Evolutionary conservation across 2,329 filamentous ascomycete genomes (phyloP).

Genomic region (Ceratocystiopsis brevicomis): DNA sequence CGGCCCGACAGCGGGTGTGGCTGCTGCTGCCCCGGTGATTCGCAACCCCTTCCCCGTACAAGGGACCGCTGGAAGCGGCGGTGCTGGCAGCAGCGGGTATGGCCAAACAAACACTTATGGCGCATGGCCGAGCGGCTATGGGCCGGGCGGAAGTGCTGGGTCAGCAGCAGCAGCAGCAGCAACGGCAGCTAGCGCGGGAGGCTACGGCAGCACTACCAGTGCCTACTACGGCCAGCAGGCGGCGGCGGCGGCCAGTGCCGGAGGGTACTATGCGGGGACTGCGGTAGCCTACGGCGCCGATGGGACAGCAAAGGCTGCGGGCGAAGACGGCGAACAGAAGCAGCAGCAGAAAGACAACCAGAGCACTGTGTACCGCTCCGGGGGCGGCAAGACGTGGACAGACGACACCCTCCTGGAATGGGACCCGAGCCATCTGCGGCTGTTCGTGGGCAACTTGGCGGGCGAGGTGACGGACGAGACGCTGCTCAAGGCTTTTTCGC

Average conservation of each 20-base stretch:
- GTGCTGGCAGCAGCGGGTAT: too few relatives aligned
- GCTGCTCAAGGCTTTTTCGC: constrained; percentile 78
- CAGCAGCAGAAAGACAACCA: constrained; percentile 40
- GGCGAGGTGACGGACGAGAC: constrained; percentile 96
- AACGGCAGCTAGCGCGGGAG: background rate
- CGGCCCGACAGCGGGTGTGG: constrained; percentile 16
- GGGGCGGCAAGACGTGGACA: constrained; percentile 83
- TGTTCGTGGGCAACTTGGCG: constrained; percentile 92
- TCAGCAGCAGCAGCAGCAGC: constrained; percentile 7
- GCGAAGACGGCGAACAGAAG: constrained; percentile 14
- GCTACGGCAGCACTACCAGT: background rate
- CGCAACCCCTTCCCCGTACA: constrained; percentile 64
- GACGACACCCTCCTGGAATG: constrained; percentile 81
- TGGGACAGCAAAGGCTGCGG: constrained; percentile 12
- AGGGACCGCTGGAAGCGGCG: too few relatives aligned
- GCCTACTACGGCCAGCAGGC: constrained; percentile 3
- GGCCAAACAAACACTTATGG: too few relatives aligned
- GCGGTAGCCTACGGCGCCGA: constrained; percentile 9
- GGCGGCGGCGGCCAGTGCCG: constrained; percentile 13
- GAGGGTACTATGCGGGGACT: too few relatives aligned
- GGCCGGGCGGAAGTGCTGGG: constrained; percentile 11
- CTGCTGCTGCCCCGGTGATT: constrained; percentile 44
- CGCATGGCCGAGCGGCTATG: too few relatives aligned
- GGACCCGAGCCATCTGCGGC: constrained; percentile 83
- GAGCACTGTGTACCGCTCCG: constrained; percentile 74